Evolutionary conservation across 768 basidiomycete genomes (phyloP).

Genomic region (Fomitopsis pulvina): DNA sequence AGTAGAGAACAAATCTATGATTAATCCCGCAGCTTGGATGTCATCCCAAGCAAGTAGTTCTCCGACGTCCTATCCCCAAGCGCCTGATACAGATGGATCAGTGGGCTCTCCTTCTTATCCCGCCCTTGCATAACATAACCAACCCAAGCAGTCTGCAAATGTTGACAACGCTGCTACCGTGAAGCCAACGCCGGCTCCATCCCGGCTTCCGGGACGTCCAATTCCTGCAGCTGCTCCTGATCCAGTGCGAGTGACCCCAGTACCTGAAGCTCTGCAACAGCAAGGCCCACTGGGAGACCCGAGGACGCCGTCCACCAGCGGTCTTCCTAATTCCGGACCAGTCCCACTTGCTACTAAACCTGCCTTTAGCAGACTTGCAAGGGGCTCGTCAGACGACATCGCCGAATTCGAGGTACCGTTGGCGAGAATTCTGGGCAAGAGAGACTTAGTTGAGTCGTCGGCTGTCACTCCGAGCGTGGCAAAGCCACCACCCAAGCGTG

Average conservation of each 20-base stretch:
- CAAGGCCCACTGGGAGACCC: background rate
- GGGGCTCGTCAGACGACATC: constrained; percentile 21
- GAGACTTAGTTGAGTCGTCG: constrained; percentile 3
- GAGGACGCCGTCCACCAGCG: background rate
- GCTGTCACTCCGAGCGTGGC: background rate
- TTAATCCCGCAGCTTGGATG: constrained; percentile 24
- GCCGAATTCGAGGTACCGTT: constrained; percentile 15
- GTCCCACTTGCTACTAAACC: constrained; percentile 4
- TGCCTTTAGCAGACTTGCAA: constrained; percentile 18
- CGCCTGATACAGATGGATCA: constrained; percentile 17
- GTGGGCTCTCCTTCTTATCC: constrained; percentile 10
- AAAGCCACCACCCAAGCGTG: constrained; percentile 10
- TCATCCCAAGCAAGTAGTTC: constrained; percentile 21
- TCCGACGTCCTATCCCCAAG: constrained; percentile 1
- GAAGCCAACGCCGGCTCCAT: constrained; percentile 10
- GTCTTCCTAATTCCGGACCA: background rate
- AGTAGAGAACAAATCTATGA: constrained; percentile 21
- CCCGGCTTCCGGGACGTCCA: background rate
- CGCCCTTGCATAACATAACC: background rate
- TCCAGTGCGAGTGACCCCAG: background rate
- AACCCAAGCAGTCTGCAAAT: constrained; percentile 15
- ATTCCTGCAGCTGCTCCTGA: background rate
- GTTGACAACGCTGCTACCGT: constrained; percentile 15
- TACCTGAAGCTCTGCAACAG: background rate
- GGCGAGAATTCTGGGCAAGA: constrained; percentile 10